Evolutionary conservation across 2,329 filamentous ascomycete species (phyloP).

Genomic region (Apiospora rasikravindrae): DNA sequence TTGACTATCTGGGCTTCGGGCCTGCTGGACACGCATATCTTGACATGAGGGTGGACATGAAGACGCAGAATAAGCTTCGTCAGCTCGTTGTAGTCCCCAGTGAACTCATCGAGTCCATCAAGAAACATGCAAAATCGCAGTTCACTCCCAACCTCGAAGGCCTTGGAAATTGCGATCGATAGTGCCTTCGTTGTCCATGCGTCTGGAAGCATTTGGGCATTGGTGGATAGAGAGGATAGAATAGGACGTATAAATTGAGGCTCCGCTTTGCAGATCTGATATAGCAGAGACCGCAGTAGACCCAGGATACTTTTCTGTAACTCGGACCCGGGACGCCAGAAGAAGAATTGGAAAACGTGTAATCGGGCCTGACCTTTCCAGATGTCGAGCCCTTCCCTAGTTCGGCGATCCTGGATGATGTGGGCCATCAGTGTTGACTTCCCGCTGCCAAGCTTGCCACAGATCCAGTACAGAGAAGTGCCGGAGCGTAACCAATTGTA

Average conservation of each 20-base stretch:
- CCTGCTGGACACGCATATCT: neutral
- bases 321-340: constrained; percentile 25
- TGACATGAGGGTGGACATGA: neutral
- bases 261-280: constrained; percentile 19
- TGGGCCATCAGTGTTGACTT: constrained; percentile 27
- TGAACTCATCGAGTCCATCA: neutral
- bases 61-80: neutral
- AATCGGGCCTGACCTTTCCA: constrained; percentile 21
- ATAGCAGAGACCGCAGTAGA: constrained; percentile 24
- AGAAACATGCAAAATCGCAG: neutral
- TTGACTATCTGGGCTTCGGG: neutral
- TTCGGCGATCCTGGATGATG: constrained; percentile 21
- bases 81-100: neutral
- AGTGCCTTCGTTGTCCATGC: too few relatives aligned
- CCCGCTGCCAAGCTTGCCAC: constrained; percentile 26
- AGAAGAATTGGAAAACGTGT: constrained; percentile 26
- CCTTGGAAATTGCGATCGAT: too few relatives aligned
- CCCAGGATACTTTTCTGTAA: constrained; percentile 25
- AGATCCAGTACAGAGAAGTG: constrained; percentile 25
- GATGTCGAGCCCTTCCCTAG: neutral
- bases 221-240: neutral
- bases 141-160: neutral
- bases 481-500: constrained; percentile 22
- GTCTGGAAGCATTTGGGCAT: too few relatives aligned
- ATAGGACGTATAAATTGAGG: neutral